A percentile compares a stretch with the other conserved stretches of the same genome.
Conservation (phyloP, 2,329 filamentous ascomycete species). For the Arthroderma sp. region DNA sequence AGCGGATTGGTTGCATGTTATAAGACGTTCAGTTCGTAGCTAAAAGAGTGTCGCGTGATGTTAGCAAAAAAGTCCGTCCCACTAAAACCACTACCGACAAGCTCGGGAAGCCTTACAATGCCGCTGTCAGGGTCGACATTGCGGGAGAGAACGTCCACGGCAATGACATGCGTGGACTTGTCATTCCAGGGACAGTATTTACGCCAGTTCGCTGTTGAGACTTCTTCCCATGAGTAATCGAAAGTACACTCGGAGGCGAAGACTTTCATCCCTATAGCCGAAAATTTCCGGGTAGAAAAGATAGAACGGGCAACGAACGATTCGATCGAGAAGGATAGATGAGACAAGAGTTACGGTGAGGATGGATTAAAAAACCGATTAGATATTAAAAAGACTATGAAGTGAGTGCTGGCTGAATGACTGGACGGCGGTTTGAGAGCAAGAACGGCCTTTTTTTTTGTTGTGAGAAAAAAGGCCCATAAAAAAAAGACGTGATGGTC, state of each 20-base stretch:
- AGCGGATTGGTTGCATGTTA: constrained; percentile 36
- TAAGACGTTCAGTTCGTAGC: constrained; percentile 58
- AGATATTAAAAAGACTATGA: too few species aligned
- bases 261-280: constrained; percentile 60
- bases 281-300: too few species aligned
- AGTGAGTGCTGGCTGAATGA: too few species aligned
- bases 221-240: constrained; percentile 97
- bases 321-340: too few species aligned
- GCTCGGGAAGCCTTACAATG: constrained; percentile 41
- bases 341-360: too few species aligned
- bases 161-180: constrained; percentile 90
- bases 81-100: background rate
- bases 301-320: too few species aligned
- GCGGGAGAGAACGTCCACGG: constrained; percentile 82
- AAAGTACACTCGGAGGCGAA: constrained; percentile 84
- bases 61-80: background rate
- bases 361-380: too few species aligned
- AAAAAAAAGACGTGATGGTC: too few species aligned
- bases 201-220: constrained; percentile 93
- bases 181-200: constrained; percentile 99
- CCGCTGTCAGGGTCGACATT: constrained; percentile 49
- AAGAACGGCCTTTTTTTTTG: too few species aligned
- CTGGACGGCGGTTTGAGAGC: too few species aligned
- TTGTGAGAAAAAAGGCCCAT: too few species aligned
- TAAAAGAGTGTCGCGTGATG: constrained; percentile 17